Evolutionary conservation across 2,329 filamentous ascomycete genomes (phyloP).

Genomic region (Paecilomyces formosus): DNA sequence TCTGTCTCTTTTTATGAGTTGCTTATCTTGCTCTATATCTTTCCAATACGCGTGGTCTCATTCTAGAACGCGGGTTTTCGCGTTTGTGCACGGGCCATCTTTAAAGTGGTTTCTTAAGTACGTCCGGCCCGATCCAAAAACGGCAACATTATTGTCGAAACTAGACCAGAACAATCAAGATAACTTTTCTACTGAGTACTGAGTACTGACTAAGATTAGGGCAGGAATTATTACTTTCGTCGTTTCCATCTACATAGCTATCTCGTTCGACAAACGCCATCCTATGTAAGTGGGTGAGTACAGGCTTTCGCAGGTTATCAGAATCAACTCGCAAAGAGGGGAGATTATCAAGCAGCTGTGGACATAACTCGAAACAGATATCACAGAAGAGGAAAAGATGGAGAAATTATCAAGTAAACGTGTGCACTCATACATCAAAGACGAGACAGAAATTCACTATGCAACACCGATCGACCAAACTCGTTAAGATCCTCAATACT

Average conservation of each 20-base stretch:
- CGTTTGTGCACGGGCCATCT: slow-evolving; percentile 25
- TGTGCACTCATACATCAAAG: background rate
- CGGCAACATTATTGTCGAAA: background rate
- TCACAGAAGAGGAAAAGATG: background rate
- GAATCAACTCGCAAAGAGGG: background rate
- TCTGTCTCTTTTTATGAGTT: background rate
- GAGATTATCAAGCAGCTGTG: background rate
- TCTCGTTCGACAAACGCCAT: background rate
- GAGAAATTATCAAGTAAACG: background rate
- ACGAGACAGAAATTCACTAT: background rate
- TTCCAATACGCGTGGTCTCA: background rate
- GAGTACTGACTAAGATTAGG: too few relatives aligned
- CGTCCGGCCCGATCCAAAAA: background rate
- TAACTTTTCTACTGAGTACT: background rate
- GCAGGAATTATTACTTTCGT: background rate
- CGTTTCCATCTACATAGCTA: background rate
- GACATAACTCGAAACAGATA: background rate
- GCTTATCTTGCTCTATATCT: background rate
- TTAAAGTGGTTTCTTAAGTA: slow-evolving; percentile 14
- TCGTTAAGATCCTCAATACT: background rate
- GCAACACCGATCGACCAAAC: background rate
- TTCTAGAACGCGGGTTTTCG: slow-evolving; percentile 22
- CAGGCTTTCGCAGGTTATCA: background rate
- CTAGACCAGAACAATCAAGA: background rate
- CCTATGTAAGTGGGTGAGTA: too few relatives aligned